Conservation (phyloP, 257 asterid species). For the Fraxinus excelsior region DNA sequence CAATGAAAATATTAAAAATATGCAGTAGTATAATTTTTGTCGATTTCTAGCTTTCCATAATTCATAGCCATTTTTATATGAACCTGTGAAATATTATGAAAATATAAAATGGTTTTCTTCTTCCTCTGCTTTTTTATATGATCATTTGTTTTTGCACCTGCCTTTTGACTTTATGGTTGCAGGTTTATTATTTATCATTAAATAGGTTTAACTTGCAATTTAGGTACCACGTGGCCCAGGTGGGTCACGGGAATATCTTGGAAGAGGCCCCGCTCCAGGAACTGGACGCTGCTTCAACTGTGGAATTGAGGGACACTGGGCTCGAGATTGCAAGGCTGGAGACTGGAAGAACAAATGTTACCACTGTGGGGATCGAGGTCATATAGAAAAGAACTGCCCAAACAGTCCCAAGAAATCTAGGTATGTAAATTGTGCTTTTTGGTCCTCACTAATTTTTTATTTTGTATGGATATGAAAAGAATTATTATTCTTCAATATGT, state of each 20-base stretch:
- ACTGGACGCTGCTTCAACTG: slow-evolving; percentile 73
- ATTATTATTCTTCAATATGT: neutral
- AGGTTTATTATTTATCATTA: neutral
- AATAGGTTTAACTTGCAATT: slow-evolving; percentile 1
- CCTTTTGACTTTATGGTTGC: neutral
- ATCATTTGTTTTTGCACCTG: neutral
- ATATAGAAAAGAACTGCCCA: slow-evolving; percentile 57
- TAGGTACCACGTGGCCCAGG: slow-evolving; percentile 68
- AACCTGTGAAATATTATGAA: neutral
- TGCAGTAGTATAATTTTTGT: neutral
- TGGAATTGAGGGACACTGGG: slow-evolving; percentile 72
- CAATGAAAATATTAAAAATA: neutral
- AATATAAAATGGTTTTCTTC: neutral
- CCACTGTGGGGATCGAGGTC: slow-evolving; percentile 72
- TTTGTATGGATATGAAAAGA: neutral
- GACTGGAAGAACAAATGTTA: slow-evolving; percentile 72
- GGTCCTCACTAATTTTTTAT: neutral
- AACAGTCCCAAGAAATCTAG: slow-evolving; percentile 50
- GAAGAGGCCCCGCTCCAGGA: slow-evolving; percentile 65
- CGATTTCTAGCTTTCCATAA: neutral
- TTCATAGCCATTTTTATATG: neutral
- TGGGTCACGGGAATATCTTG: slow-evolving; percentile 56
- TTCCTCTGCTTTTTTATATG: neutral
- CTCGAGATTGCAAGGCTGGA: slow-evolving; percentile 65
- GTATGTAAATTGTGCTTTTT: slow-evolving; percentile 20